Conservation (phyloP, 2,329 filamentous ascomycete genomes). For the Fusarium pininemorale region DNA sequence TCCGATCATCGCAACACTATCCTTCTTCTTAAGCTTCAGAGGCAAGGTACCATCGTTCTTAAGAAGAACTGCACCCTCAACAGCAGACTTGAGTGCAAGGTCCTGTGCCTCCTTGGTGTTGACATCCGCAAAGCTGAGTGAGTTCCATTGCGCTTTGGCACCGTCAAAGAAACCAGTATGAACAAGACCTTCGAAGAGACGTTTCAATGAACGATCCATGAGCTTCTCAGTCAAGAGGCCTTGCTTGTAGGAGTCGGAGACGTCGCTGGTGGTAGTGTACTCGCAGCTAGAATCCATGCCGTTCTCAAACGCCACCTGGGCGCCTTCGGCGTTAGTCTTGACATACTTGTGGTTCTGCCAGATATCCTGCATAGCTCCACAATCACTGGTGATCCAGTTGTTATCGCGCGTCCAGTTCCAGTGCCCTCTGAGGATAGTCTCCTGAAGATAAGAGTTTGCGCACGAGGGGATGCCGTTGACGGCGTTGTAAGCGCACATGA, state of each 20-base stretch:
- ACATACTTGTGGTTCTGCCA: conserved; percentile 11
- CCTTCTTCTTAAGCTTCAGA: not conserved
- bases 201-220: not conserved
- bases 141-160: not conserved
- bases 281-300: conserved; percentile 10
- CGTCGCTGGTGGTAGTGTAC: conserved; percentile 11
- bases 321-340: conserved; percentile 3
- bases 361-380: conserved; percentile 7
- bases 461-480: not conserved
- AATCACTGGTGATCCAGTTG: conserved; percentile 12
- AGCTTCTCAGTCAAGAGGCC: conserved; percentile 6
- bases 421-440: not conserved
- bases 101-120: not conserved
- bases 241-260: not conserved
- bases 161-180: conserved; percentile 12
- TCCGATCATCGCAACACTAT: not conserved
- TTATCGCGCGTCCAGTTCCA: conserved; percentile 11
- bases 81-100: not conserved
- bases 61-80: not conserved
- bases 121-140: not conserved
- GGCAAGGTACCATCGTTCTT: not conserved
- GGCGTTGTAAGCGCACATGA: conserved; percentile 6
- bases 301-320: not conserved
- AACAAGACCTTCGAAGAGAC: not conserved
- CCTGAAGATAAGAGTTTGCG: not conserved